Evolutionary conservation across 1,139 yeast species (phyloP).

Genomic region (Pichia sp.): DNA sequence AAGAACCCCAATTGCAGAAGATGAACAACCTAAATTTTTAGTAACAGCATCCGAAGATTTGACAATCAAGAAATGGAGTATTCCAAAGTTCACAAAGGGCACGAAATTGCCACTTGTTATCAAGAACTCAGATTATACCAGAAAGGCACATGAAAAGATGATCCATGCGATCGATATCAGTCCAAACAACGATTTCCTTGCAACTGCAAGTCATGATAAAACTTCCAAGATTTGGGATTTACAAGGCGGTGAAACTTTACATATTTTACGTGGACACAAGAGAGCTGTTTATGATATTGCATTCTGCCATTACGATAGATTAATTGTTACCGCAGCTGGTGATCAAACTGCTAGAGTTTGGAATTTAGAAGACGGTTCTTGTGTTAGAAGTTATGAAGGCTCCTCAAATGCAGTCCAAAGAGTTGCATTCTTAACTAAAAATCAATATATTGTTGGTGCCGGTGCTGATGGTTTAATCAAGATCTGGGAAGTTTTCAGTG

Average conservation of each 20-base stretch:
- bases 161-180: slow-evolving; percentile 85
- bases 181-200: slow-evolving; percentile 84
- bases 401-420: slow-evolving; percentile 92
- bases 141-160: slow-evolving; percentile 97
- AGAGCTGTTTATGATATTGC: slow-evolving; percentile 93
- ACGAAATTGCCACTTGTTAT: slow-evolving; percentile 30
- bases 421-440: slow-evolving; percentile 64
- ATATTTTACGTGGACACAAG: slow-evolving; percentile 83
- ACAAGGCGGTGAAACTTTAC: slow-evolving; percentile 79
- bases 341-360: slow-evolving; percentile 89
- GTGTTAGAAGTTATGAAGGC: slow-evolving; percentile 86
- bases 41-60: slow-evolving; percentile 88
- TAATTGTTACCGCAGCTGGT: slow-evolving; percentile 79
- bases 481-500: slow-evolving; percentile 76
- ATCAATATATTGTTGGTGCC: slow-evolving; percentile 71
- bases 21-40: slow-evolving; percentile 62
- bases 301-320: slow-evolving; percentile 77
- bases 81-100: slow-evolving; percentile 44
- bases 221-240: slow-evolving; percentile 87
- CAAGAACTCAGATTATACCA: slow-evolving; percentile 71
- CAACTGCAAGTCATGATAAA: slow-evolving; percentile 96
- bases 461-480: slow-evolving; percentile 96
- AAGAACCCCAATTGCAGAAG: slow-evolving; percentile 45
- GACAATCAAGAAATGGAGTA: slow-evolving; percentile 87
- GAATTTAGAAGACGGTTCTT: slow-evolving; percentile 76